Base-by-base conservation (phyloP, 2,329 filamentous ascomycete genomes). In the Hypoxylon sp. region DNA sequence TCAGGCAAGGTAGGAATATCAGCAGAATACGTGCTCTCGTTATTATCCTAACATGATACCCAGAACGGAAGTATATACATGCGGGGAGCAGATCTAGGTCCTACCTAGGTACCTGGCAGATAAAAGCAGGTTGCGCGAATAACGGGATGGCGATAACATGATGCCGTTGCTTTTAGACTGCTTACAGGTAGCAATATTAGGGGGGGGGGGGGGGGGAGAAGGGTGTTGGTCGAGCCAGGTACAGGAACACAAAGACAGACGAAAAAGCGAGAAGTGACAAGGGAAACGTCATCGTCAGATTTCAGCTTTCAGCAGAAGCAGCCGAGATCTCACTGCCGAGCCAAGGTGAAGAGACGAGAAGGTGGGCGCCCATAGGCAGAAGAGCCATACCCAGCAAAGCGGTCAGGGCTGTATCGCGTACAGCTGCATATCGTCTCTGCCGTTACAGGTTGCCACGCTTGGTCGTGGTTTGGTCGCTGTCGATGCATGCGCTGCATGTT, bases 281-380 rank as follows among this genome's bases (percentile, higher is more conserved):
- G 51, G 43, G 29, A 60, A 43, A 33, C 31, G 23, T 35, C 40
- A 17, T 31, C 37, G n/a, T 18, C 37, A 37, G 26, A 42, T 51
- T 58, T 60, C 55, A 56, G 52, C 52, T 56, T 54, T 40, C 53
- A 55, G 51, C 53, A 31, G 21, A 11, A 2, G 4, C 49, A 18
- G 42, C 18, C 18, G 41, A 17, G 38, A 47, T 31, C 53, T 37
- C 45, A 37, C 45, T 49, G 24, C 29, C 20, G 40, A n/a, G n/a
- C 40, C 43, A 50, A n/a, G 42, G 41, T 29, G 21, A 38, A 18
- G 11, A 38, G 26, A 3, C 21, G 26, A 20, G 29, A 17, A 43
- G 40, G 41, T 15, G 27, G n/a, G 60, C 47, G 60, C 55, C 53
- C 49, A 17, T n/a, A 11, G 26, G 9, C 31, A 11, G 13, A 29